These are phyloP conservation scores for Farysia itapuensis DNA, from an alignment of 1,284 basidiomycete species.

Conservation along the genomic window DNA sequence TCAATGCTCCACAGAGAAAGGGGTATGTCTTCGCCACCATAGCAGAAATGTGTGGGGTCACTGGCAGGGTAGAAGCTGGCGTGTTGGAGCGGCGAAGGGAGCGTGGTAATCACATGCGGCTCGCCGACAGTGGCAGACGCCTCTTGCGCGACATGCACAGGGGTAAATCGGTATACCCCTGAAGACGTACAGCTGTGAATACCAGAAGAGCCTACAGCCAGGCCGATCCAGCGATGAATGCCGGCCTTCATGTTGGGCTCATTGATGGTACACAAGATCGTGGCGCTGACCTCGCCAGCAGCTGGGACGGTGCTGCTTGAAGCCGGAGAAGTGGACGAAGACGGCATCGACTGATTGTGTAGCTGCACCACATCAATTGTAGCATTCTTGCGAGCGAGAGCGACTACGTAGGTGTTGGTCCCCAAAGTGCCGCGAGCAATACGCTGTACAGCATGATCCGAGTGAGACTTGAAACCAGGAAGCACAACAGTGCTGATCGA, in stretches of 20 bases:
- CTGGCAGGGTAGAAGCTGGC: constrained; percentile 30
- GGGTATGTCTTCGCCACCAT: constrained; percentile 48
- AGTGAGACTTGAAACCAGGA: constrained; percentile 31
- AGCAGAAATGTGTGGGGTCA: constrained; percentile 43
- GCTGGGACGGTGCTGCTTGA: constrained; percentile 7
- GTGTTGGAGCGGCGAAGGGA: constrained; percentile 43
- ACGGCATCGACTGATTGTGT: constrained; percentile 12
- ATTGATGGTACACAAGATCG: constrained; percentile 26
- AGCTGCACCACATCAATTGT: constrained; percentile 42
- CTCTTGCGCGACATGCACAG: constrained; percentile 1
- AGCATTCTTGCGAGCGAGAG: constrained; percentile 43
- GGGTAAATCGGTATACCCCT: constrained; percentile 35
- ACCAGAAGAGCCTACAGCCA: constrained; percentile 29
- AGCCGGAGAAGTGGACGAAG: background rate
- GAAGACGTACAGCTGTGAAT: constrained; percentile 41
- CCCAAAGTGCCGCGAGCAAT: constrained; percentile 28
- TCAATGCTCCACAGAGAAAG: constrained; percentile 44
- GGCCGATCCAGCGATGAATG: constrained; percentile 45
- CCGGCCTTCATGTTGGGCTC: constrained; percentile 42
- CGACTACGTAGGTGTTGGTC: constrained; percentile 21
- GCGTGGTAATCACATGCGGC: constrained; percentile 8
- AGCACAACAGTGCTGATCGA: constrained; percentile 19
- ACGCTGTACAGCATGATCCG: constrained; percentile 30
- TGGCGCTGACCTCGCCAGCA: constrained; percentile 8
- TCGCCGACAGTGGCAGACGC: constrained; percentile 2